These are phyloP conservation scores for Sarocladium oryzae DNA, from an alignment of 2,329 filamentous ascomycete species.

Conservation along the genomic window DNA sequence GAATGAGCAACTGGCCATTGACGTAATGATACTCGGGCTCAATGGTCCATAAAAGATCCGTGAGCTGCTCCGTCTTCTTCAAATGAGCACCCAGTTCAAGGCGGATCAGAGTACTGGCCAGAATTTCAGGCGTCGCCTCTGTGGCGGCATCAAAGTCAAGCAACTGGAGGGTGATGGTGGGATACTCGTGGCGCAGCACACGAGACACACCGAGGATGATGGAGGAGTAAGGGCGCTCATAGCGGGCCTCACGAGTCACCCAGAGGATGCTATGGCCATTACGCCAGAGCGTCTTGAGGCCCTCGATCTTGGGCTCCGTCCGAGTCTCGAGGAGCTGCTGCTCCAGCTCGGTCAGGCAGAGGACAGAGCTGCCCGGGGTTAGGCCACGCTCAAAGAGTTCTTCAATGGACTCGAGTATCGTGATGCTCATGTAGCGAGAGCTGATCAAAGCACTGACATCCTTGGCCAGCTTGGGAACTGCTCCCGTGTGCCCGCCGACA, in stretches of 20 bases:
- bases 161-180: not conserved
- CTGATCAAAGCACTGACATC: conserved; percentile 7
- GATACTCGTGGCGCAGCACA: not conserved
- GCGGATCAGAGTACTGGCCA: not conserved
- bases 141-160: not conserved
- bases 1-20: not conserved
- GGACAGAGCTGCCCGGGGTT: conserved; percentile 12
- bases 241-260: conserved; percentile 15
- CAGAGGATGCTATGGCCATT: conserved; percentile 14
- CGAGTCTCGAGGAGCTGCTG: conserved; percentile 26
- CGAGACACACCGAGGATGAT: not conserved
- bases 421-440: not conserved
- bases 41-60: not conserved
- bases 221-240: not conserved
- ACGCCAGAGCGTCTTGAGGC: conserved; percentile 15
- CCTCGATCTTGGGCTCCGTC: conserved; percentile 18
- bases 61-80: not conserved
- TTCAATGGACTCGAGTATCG: not conserved
- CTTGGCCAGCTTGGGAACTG: not conserved
- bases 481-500: not conserved
- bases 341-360: conserved; percentile 13
- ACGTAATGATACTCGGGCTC: not conserved
- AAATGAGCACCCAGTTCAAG: not conserved
- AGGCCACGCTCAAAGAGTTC: not conserved
- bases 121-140: not conserved